Evolutionary conservation across 768 basidiomycete genomes (phyloP), one percentile per base, ranked within the genome.

Genomic region (Naematelia aurantialba): DNA sequence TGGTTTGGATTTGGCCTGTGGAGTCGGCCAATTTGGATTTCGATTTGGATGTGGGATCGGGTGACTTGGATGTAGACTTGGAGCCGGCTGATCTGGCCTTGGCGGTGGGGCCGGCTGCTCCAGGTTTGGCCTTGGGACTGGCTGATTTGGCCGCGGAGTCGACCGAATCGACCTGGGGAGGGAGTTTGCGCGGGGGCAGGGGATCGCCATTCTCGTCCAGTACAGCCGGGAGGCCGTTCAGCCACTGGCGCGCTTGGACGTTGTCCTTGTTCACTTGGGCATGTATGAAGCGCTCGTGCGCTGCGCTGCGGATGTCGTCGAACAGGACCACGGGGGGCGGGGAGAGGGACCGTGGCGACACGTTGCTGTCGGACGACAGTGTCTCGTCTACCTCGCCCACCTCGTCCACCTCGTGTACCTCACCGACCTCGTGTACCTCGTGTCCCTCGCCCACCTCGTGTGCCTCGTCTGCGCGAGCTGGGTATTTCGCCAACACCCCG

Each of bases 401-500:
- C 8, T n/a, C 19, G 45, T 24, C 45, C 19, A 12, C 12, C 42
- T 44, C 19, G 42, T 44, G 12, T 44, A 12, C 12, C 42, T 44
- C 19, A 44, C 19, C 42, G 42, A 44, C 12, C 19, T 12, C 19
- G 19, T 44, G 42, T 12, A 44, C 12, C 42, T 44, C 19, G 42
- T 12, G 12, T 44, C 12, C 19, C 19, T 44, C 42, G 12, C 42
- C 12, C 12, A 19, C 12, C 12, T 12, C 19, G 42, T 12, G 19
- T 44, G 12, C 12, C 12, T 44, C 12, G 42, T 44, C 12, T 44
- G 42, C 19, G 42, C 19, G 12, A 44, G 19, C 12, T 12, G 42
- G 12, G 42, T 12, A 44, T 19, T 52, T 30, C 0, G 56, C 54
- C 34, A 17, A 62, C 26, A 21, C 59, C 89, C 84, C 83, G 46